Evolutionary conservation across 805 yeast species (phyloP), one percentile per base, ranked within the genome.

Genomic region (Jamesozyma lodderae): DNA sequence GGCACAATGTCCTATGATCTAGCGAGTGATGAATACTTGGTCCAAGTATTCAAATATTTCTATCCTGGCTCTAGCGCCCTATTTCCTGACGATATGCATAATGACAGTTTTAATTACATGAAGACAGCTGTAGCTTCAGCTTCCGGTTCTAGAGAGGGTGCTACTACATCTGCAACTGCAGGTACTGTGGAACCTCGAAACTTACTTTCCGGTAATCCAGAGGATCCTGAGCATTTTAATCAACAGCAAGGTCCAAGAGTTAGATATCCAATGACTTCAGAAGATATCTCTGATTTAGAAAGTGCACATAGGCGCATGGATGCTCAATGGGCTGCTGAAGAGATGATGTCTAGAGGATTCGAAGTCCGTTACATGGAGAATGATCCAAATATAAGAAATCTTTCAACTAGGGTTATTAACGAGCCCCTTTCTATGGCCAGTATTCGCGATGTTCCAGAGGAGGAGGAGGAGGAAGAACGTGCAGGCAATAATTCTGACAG

Each of bases 1-100:
- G 63, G 63, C 7, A 57, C 62, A 4, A 43, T 59, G 7, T 51
- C 60, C 2, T 59, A 51, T 37, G 55, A 53, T 33, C 36, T 53
- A 2, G 47, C 52, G 2, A 51, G 44, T 31, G 63, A 59, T 42
- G 55, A 52, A 14, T 57, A 59, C 33, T 40, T 59, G 26, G 36
- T 55, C 13, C 59, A 56, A 33, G 53, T 53, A 7, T 54, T 56
- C 38, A 49, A 51, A 40, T 57, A 55, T 38, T 59, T 59, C 32
- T 57, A 52, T 31, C 60, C 51, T 6, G 32, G 35, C n/a, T 15
- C 31, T 3, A 25, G 19, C 14, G 16, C 23, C n/a, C 4, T 24
- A 24, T 11, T 4, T 4, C 26, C 10, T 11, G 26, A 24, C 10
- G 4, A 11, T 17, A 50, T 38, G 19, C 36, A 35, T 34, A 24